Conservation (phyloP, 139 green algal species). For the Auxenochlorella pyrenoidosa region DNA sequence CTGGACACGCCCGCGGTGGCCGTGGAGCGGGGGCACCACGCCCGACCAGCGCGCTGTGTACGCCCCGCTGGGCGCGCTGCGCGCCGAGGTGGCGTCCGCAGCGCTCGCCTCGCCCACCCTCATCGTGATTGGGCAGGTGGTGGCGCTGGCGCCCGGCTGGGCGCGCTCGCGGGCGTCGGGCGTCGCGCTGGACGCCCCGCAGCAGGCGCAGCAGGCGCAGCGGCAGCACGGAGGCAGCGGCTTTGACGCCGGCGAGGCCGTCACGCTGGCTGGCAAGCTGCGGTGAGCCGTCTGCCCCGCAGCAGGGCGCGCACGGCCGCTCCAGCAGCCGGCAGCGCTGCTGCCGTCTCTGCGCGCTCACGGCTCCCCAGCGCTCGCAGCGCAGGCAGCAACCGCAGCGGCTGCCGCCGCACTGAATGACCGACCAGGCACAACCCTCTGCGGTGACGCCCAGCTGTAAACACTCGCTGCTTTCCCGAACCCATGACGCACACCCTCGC, state of each 20-base stretch:
- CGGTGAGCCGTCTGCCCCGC: too few species aligned
- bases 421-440: too few species aligned
- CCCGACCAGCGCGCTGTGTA: slow-evolving; percentile 85
- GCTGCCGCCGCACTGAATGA: too few species aligned
- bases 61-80: slow-evolving; percentile 61
- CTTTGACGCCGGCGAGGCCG: neutral
- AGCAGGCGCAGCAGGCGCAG: neutral
- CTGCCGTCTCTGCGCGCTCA: too few species aligned
- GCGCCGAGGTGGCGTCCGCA: slow-evolving; percentile 53
- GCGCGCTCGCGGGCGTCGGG: neutral
- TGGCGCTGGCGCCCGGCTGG: slow-evolving; percentile 75
- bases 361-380: too few species aligned
- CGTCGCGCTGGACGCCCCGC: slow-evolving; percentile 2
- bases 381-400: too few species aligned
- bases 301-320: too few species aligned
- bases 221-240: neutral
- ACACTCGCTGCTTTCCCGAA: too few species aligned
- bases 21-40: slow-evolving; percentile 95
- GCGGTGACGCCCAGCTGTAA: too few species aligned
- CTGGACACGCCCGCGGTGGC: slow-evolving; percentile 88
- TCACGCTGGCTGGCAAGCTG: neutral
- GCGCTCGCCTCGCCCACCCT: slow-evolving; percentile 92
- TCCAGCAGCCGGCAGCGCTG: too few species aligned
- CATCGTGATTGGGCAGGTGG: slow-evolving; percentile 92
- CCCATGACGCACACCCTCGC: too few species aligned